Evolutionary conservation across 1,284 basidiomycete species (phyloP).

Genomic region (Fistulinella cinereoalba): DNA sequence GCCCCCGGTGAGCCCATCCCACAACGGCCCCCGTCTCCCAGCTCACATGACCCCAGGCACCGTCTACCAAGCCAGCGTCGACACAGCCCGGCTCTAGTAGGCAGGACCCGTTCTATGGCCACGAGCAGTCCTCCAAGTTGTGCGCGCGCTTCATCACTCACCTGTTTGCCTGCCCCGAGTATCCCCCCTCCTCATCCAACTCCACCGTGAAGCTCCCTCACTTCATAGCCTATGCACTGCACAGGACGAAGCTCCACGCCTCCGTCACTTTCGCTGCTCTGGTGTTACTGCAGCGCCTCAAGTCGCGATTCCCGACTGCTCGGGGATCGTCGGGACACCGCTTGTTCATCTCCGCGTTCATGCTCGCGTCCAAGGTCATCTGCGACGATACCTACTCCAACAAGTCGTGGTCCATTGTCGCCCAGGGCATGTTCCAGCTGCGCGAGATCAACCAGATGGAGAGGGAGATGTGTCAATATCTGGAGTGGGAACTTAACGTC

Average conservation of each 20-base stretch:
- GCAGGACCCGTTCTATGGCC: constrained; percentile 75
- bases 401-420: constrained; percentile 94
- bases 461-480: constrained; percentile 87
- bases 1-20: constrained; percentile 18
- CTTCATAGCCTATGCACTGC: constrained; percentile 88
- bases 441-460: constrained; percentile 97
- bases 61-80: constrained; percentile 28
- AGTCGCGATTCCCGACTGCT: constrained; percentile 88
- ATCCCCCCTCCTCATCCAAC: constrained; percentile 49
- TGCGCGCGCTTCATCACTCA: constrained; percentile 78
- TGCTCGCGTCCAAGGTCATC: constrained; percentile 90
- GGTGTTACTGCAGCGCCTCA: constrained; percentile 82
- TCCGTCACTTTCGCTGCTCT: constrained; percentile 86
- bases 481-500: constrained; percentile 89
- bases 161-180: constrained; percentile 73
- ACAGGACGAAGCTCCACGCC: constrained; percentile 80
- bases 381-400: constrained; percentile 97
- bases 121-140: constrained; percentile 64
- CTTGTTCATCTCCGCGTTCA: constrained; percentile 89
- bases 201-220: constrained; percentile 65
- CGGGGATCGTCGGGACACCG: constrained; percentile 90
- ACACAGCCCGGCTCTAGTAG: constrained; percentile 27
- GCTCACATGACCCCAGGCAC: constrained; percentile 19
- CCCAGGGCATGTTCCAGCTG: constrained; percentile 86
- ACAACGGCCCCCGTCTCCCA: background rate